Conservation (phyloP, 139 green algal species). For the Chlorella sp. region DNA sequence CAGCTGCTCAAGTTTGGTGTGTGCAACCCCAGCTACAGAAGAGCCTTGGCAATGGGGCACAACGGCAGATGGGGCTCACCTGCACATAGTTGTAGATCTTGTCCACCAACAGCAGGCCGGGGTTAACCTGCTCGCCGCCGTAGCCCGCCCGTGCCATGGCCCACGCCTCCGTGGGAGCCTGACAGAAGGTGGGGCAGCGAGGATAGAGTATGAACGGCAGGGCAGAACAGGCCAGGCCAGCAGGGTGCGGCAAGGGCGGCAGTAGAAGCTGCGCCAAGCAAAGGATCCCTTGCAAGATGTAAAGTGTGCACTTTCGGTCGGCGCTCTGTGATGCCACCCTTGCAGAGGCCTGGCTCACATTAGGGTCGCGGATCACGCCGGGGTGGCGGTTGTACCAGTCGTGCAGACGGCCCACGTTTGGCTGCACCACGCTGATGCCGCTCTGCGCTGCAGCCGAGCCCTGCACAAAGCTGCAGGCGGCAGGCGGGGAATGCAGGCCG, state of each 20-base stretch:
- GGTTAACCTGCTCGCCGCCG: slow-evolving; percentile 64
- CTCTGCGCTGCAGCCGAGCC: slow-evolving; percentile 78
- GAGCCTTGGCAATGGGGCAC: too few relatives aligned
- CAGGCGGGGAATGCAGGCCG: too few relatives aligned
- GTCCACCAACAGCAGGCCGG: slow-evolving; percentile 72
- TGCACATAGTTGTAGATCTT: slow-evolving; percentile 79
- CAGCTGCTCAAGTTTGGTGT: too few relatives aligned
- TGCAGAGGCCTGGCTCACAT: slow-evolving; percentile 53
- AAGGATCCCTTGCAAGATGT: too few relatives aligned
- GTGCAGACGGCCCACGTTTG: slow-evolving; percentile 80
- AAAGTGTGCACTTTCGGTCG: too few relatives aligned
- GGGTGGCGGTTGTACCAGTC: slow-evolving; percentile 91
- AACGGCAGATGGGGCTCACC: not conserved
- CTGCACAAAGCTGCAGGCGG: slow-evolving; percentile 73
- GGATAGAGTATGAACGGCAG: not conserved
- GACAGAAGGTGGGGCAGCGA: not conserved
- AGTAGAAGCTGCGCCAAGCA: too few relatives aligned
- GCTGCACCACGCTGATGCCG: slow-evolving; percentile 79
- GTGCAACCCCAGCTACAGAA: too few relatives aligned
- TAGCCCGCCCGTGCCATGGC: slow-evolving; percentile 46
- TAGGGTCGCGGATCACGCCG: slow-evolving; percentile 76
- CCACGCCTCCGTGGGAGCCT: slow-evolving; percentile 18
- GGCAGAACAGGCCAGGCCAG: not conserved
- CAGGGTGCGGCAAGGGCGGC: not conserved
- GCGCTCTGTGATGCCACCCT: too few relatives aligned